phyloP scores from a whole-genome alignment of 1,139 yeast species.

The Blastobotrys niveus region DNA sequence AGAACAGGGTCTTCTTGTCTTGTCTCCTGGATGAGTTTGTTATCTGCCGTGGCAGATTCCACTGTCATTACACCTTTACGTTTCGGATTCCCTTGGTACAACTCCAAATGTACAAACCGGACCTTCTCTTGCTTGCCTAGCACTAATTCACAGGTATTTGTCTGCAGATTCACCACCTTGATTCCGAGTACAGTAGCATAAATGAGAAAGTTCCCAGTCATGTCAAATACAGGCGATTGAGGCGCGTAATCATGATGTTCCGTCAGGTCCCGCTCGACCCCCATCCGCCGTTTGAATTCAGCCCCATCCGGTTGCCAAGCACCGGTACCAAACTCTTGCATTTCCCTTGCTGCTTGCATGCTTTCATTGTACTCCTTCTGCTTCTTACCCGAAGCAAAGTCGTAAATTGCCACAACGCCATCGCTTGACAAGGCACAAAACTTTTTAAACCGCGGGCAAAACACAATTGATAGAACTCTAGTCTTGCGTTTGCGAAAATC shows the following conservation, averaged over 20 bases:
- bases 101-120: conserved; percentile 29
- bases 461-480: conserved; percentile 24
- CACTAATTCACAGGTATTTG: conserved; percentile 29
- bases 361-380: conserved; percentile 36
- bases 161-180: conserved; percentile 34
- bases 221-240: conserved; percentile 34
- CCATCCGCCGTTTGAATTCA: conserved; percentile 32
- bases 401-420: conserved; percentile 35
- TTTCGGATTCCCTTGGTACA: conserved; percentile 31
- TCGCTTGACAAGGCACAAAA: conserved; percentile 37
- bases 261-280: conserved; percentile 30
- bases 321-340: conserved; percentile 30
- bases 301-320: conserved; percentile 24
- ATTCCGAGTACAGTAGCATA: conserved; percentile 38
- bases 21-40: conserved; percentile 37
- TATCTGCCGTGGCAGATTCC: conserved; percentile 38
- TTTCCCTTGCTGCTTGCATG: conserved; percentile 25
- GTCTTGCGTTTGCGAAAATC: conserved; percentile 38
- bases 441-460: conserved; percentile 30
- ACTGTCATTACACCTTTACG: conserved; percentile 22
- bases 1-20: conserved; percentile 35
- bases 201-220: conserved; percentile 35
- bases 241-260: neutral
- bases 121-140: conserved; percentile 37
- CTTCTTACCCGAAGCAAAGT: conserved; percentile 37